Evolutionary conservation across 2,329 filamentous ascomycete genomes (phyloP), one percentile per base, ranked within the genome.

Genomic region (Bipolaris bicolor): DNA sequence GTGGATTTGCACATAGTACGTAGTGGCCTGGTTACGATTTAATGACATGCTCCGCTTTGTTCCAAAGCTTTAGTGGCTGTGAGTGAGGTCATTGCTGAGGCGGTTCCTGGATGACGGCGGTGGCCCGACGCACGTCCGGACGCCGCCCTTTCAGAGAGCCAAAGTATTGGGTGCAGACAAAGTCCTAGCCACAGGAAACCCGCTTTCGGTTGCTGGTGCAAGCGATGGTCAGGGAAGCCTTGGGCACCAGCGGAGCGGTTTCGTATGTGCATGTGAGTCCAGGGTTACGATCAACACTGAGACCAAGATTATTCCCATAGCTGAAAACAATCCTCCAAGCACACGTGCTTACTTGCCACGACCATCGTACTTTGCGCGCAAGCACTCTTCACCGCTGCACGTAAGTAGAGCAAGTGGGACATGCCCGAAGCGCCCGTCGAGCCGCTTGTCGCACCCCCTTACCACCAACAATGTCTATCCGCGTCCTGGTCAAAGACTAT

Each of bases 401-500:
- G 46, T 18, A 50, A 29, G 26, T 49, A 33, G 34, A 44, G 31
- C 40, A 40, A 46, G 11, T 45, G 49, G 55, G 68, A 70, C 62
- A 71, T 72, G 69, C 60, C 62, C 57, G 57, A 55, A 58, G 36
- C 46, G 43, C 50, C 58, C 50, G 20, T 43, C 37, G 39, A 48
- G 36, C 41, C 50, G 34, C 49, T 33, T 50, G 44, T 53, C 57
- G 61, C 55, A 39, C 37, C 52, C 60, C 40, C 56, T 58, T 49
- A 59, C 63, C 56, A 37, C 58, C 60, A 49, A 72, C 69, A 66
- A 76, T 76, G 72, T 74, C 71, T 58, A 89, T 92, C 78, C 89
- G 89, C 70, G 87, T 97, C 60, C 85, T 95, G 70, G 88, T 96
- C 76, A 90, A 90, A 79, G 92, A 97, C 73, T 87, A 91, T 72